Base-by-base conservation (phyloP, 1,139 yeast genomes). In the Pichia sp. region DNA sequence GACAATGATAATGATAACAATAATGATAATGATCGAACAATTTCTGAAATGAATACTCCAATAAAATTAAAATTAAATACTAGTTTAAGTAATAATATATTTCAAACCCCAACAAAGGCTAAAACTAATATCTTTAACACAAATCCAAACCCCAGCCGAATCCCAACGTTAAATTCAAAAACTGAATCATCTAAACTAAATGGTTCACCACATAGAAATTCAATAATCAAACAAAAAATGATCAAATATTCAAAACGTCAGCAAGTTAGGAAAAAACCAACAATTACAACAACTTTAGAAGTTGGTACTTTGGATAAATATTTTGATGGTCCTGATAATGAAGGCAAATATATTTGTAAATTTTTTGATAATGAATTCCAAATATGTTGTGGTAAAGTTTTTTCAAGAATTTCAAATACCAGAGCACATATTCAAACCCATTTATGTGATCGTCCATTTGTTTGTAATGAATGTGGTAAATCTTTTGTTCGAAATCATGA, bases 341-440 rank as follows among this genome's bases (percentile, higher is more conserved):
- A 81, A 57, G 58, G 53, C 22, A 69, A 69, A 33, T 95, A 79
- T 69, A 77, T 83, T 42, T 95, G 99, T 68, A 75, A 80, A 54
- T 93, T 76, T 68, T 81, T 87, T 29, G 77, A 79, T 51, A 46
- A 51, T n/a, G 55, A 56, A 30, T 43, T 54, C 16, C 52, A 51
- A 34, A 16, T 42, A 18, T 36, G 46, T 11, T 95, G 99, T 70
- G 87, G 88, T 19, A 90, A 95, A 68, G 73, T 79, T 53, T 93
- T 95, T 70, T 83, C 91, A 11, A 76, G 99, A 64, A 75, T 96
- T 48, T 95, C 95, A 70, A 95, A 95, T 66, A 90, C 89, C n/a
- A 76, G 98, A 56, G 89, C 97, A 0, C 99, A 95, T 67, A 91
- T 95, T 53, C 99, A 95, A 67, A 95, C 99, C 0, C 99, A 95